phyloP scores from a whole-genome alignment of 2,329 filamentous ascomycete genomes.

The Colletotrichum sp. region DNA sequence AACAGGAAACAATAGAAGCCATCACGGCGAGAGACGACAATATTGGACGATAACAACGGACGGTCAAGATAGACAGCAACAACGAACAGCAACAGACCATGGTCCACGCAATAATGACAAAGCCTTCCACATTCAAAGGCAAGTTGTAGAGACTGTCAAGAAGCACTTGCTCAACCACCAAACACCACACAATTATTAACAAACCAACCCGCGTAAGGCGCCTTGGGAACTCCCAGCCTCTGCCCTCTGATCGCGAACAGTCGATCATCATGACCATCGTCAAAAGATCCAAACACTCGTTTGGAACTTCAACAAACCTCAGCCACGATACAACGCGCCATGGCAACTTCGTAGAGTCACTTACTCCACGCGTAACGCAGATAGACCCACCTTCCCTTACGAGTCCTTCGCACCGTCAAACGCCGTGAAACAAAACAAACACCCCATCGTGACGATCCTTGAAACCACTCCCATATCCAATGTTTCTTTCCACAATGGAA shows the following conservation, averaged over 20 bases:
- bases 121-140: background rate
- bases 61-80: background rate
- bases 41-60: too few relatives aligned
- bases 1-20: too few relatives aligned
- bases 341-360: background rate
- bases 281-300: background rate
- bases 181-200: too few relatives aligned
- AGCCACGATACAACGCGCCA: background rate
- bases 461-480: background rate
- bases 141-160: background rate
- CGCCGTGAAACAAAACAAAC: background rate
- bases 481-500: background rate
- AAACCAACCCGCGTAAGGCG: too few relatives aligned
- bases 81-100: fast-evolving
- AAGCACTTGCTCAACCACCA: background rate
- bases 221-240: background rate
- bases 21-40: background rate
- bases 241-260: too few relatives aligned
- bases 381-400: background rate
- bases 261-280: too few relatives aligned
- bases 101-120: background rate
- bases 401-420: background rate
- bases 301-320: background rate
- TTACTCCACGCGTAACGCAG: background rate
- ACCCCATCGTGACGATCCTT: background rate